Evolutionary conservation across 164 flowering plant genomes (phyloP).

Genomic region (Berberis thunbergii): DNA sequence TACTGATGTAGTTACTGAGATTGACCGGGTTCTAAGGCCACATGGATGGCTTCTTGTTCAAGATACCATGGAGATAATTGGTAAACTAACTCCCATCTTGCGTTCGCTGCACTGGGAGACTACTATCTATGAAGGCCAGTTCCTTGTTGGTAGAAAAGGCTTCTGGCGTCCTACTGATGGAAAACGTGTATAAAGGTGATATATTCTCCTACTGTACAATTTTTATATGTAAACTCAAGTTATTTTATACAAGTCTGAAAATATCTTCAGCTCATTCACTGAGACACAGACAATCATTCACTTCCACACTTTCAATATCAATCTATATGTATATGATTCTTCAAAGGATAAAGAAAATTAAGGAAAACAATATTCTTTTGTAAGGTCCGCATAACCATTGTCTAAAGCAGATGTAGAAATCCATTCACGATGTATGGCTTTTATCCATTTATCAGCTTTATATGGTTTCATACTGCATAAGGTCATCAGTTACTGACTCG

Average conservation of each 20-base stretch:
- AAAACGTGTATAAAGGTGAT: background rate
- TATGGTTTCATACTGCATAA: too few species aligned
- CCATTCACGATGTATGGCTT: too few species aligned
- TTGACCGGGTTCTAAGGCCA: constrained; percentile 81
- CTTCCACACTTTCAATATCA: too few species aligned
- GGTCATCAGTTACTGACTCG: too few species aligned
- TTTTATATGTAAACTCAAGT: background rate
- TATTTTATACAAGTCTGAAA: background rate
- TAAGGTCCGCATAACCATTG: too few species aligned
- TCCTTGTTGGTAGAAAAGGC: constrained; percentile 1
- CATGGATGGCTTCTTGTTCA: constrained; percentile 65
- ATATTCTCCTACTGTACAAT: background rate
- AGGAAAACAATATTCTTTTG: too few species aligned
- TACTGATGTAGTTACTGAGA: constrained; percentile 54
- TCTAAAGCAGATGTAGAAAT: too few species aligned
- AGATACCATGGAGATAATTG: constrained; percentile 45
- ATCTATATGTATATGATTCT: too few species aligned
- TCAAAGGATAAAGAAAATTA: too few species aligned
- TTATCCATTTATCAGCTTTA: too few species aligned
- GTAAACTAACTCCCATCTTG: constrained; percentile 41
- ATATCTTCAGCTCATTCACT: too few species aligned
- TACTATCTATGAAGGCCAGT: constrained; percentile 1
- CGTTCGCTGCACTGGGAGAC: constrained; percentile 76
- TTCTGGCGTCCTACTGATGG: background rate
- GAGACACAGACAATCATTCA: too few species aligned